These are phyloP conservation scores for Lactarius akahatsu DNA, from an alignment of 768 basidiomycete species.

Conservation along the genomic window DNA sequence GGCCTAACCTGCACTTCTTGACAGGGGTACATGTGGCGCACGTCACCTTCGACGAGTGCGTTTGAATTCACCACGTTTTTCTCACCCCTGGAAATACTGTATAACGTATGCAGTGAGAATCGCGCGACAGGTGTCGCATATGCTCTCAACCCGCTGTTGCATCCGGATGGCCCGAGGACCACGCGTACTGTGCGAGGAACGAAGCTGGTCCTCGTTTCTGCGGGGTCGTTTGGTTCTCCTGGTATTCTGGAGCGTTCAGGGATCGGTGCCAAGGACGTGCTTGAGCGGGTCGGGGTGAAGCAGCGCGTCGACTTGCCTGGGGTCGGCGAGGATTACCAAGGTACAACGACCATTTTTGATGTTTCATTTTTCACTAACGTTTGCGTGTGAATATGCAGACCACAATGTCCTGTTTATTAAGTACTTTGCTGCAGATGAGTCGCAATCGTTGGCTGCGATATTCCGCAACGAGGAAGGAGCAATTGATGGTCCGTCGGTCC, in stretches of 20 bases:
- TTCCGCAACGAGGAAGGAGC: slow-evolving; percentile 22
- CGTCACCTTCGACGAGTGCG: slow-evolving; percentile 34
- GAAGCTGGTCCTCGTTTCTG: slow-evolving; percentile 40
- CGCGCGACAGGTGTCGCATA: slow-evolving; percentile 28
- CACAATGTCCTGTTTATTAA: slow-evolving; percentile 25
- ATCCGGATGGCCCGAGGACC: not conserved
- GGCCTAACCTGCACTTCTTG: slow-evolving; percentile 37
- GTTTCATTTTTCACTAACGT: not conserved
- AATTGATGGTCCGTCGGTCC: slow-evolving; percentile 22
- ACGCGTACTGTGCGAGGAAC: slow-evolving; percentile 34
- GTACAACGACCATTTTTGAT: slow-evolving; percentile 21
- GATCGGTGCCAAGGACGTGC: slow-evolving; percentile 37
- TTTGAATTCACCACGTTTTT: slow-evolving; percentile 33
- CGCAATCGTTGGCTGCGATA: slow-evolving; percentile 29
- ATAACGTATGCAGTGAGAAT: slow-evolving; percentile 21
- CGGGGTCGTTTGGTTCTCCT: slow-evolving; percentile 40
- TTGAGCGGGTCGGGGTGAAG: slow-evolving; percentile 35
- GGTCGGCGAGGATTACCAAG: slow-evolving; percentile 43
- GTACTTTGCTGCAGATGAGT: slow-evolving; percentile 22
- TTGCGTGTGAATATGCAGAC: slow-evolving; percentile 14
- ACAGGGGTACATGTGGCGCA: slow-evolving; percentile 39
- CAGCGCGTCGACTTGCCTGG: slow-evolving; percentile 39
- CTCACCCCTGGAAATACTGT: slow-evolving; percentile 21
- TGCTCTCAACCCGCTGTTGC: not conserved
- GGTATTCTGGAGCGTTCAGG: slow-evolving; percentile 44